Evolutionary conservation across 192 early-diverging fungal species (phyloP).

Genomic region (Linnemannia zychae): DNA sequence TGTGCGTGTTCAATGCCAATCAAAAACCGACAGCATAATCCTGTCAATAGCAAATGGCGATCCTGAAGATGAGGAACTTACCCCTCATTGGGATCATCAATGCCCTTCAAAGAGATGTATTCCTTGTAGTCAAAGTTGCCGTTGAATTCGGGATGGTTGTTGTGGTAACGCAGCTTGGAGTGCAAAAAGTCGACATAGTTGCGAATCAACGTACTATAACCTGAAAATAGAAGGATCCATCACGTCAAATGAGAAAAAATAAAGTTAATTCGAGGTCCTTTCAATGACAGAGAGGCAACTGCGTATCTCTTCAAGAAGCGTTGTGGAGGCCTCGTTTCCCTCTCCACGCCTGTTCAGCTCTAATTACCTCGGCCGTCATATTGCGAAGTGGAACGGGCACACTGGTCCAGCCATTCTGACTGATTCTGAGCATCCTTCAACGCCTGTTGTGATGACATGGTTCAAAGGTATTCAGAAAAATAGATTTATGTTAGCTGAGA

Average conservation of each 20-base stretch:
- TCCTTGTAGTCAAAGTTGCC: conserved; percentile 98
- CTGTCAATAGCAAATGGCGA: not conserved
- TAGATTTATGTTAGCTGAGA: conserved; percentile 10
- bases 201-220: conserved; percentile 90
- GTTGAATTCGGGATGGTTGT: conserved; percentile 91
- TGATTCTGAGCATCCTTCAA: conserved; percentile 88
- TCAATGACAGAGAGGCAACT: not conserved
- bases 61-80: conserved; percentile 35
- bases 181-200: conserved; percentile 91
- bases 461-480: not conserved
- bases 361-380: conserved; percentile 59
- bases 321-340: not conserved
- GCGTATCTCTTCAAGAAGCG: not conserved
- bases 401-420: conserved; percentile 87
- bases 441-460: conserved; percentile 58
- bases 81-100: conserved; percentile 99
- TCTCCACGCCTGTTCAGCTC: not conserved
- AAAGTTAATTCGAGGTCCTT: conserved; percentile 2
- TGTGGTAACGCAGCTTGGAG: conserved; percentile 94
- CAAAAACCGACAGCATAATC: not conserved
- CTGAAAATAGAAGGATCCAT: conserved; percentile 17
- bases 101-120: conserved; percentile 92
- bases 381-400: conserved; percentile 64
- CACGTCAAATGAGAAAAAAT: not conserved
- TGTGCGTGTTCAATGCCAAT: not conserved